These are phyloP conservation scores for Aspergillus persii DNA, from an alignment of 2,329 filamentous ascomycete genomes.

Conservation along the genomic window DNA sequence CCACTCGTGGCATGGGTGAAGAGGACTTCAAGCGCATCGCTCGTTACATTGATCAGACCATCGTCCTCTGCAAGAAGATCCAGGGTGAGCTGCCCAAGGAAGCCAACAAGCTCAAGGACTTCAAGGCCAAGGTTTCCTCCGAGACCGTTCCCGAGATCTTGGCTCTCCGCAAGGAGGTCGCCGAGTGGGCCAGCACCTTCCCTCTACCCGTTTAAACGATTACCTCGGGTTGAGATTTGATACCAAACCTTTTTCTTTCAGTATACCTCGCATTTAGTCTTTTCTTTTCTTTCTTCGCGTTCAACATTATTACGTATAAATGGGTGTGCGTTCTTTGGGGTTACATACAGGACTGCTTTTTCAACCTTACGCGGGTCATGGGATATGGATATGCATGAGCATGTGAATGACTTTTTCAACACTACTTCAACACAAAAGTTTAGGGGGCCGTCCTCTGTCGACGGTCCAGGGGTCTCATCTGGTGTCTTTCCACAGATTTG, in stretches of 20 bases:
- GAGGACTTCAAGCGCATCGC: conserved; percentile 90
- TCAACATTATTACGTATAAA: conserved; percentile 38
- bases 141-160: conserved; percentile 80
- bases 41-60: conserved; percentile 80
- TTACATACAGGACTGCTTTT: conserved; percentile 35
- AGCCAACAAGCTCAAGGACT: conserved; percentile 99
- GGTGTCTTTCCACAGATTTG: conserved; percentile 3
- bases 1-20: conserved; percentile 86
- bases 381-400: conserved; percentile 31
- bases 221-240: conserved; percentile 13
- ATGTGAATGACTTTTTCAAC: conserved; percentile 13
- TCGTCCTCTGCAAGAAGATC: conserved; percentile 87
- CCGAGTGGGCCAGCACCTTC: conserved; percentile 82
- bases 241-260: conserved; percentile 15
- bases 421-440: neutral
- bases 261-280: conserved; percentile 3
- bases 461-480: neutral
- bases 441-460: neutral
- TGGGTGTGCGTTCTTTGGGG: conserved; percentile 33
- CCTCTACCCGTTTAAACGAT: conserved; percentile 66
- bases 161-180: conserved; percentile 83
- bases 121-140: conserved; percentile 84
- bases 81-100: conserved; percentile 86
- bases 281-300: conserved; percentile 23
- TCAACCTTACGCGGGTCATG: conserved; percentile 38